Evolutionary conservation across 2,329 filamentous ascomycete species (phyloP), one percentile per base, ranked within the genome.

Genomic region (Pleomassaria siparia): DNA sequence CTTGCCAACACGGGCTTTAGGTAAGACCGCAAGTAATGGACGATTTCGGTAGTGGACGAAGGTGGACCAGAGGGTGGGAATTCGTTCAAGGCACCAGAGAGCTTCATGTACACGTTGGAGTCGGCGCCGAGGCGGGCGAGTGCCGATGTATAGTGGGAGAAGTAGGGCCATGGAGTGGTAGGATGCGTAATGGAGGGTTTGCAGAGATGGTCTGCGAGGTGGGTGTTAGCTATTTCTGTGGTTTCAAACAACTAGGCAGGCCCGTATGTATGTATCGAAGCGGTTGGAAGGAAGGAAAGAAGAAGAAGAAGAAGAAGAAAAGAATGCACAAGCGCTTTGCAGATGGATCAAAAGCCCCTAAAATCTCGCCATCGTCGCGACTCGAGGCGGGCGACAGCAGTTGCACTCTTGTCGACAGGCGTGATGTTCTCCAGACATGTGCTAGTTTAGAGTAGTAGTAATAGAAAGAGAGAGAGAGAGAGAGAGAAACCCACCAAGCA

Each of bases 61-160:
- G 77, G 68, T 21, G 60, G 61, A 21, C 50, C 25, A 0, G 77
- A 73, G 2, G 84, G 64, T 0, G 75, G 79, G 72, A 96, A 84
- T 72, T 96, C 89, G 15, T 87, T 84, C 70, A 96, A 91, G 39
- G 80, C 82, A 7, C 92, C 92, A 0, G 88, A 92, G n/a, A 96
- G 80, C 75, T 96, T 96, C 81, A 96, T 88, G 74, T 87, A 95
- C n/a, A 86, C 84, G 42, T 77, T 80, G 40, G 77, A 73, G 65
- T 81, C 82, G 49, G 79, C 79, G 57, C 85, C 81, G 62, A 95
- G 83, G 8, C 80, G 76, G 59, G 81, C 81, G 63, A 95, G 83
- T 51, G 83, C 79, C 12, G 79, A 76, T 46, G 82, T 82, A 89
- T 89, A 95, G 46, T 81, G 80, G 68, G 87, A 91, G 21, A 79